These are phyloP conservation scores for Henningerozyma blattae DNA, from an alignment of 805 yeast species.

Conservation along the genomic window DNA sequence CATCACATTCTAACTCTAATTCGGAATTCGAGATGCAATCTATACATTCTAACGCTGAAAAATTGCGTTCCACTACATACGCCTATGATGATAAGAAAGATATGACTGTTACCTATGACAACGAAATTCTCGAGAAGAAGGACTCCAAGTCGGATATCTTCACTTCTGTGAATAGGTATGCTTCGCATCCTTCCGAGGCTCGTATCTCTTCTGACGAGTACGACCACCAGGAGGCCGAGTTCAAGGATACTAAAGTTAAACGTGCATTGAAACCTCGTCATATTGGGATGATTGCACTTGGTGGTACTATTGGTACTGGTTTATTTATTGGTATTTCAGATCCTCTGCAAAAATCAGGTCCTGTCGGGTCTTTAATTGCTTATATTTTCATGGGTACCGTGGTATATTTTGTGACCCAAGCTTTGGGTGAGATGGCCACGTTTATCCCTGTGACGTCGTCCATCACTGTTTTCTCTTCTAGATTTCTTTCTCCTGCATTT, in stretches of 20 bases:
- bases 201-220: too few relatives aligned
- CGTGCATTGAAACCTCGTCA: constrained; percentile 52
- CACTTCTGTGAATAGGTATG: too few relatives aligned
- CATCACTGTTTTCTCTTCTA: constrained; percentile 49
- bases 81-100: too few relatives aligned
- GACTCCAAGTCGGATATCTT: too few relatives aligned
- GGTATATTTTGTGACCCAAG: constrained; percentile 50
- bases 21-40: too few relatives aligned
- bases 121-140: too few relatives aligned
- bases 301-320: constrained; percentile 69
- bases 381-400: constrained; percentile 51
- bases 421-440: constrained; percentile 67
- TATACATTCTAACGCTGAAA: too few relatives aligned
- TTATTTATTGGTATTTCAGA: constrained; percentile 51
- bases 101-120: too few relatives aligned
- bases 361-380: constrained; percentile 49
- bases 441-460: constrained; percentile 54
- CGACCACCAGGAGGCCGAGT: constrained; percentile 20
- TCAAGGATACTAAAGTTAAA: constrained; percentile 33
- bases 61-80: too few relatives aligned
- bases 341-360: constrained; percentile 46
- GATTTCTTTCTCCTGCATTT: constrained; percentile 50
- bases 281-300: constrained; percentile 59
- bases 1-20: too few relatives aligned
- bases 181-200: too few relatives aligned